A percentile compares a stretch with the other conserved stretches of the same genome.
Evolutionary conservation across 805 yeast species (phyloP).

Genomic region (Cyberlindnera xylosilytica): DNA sequence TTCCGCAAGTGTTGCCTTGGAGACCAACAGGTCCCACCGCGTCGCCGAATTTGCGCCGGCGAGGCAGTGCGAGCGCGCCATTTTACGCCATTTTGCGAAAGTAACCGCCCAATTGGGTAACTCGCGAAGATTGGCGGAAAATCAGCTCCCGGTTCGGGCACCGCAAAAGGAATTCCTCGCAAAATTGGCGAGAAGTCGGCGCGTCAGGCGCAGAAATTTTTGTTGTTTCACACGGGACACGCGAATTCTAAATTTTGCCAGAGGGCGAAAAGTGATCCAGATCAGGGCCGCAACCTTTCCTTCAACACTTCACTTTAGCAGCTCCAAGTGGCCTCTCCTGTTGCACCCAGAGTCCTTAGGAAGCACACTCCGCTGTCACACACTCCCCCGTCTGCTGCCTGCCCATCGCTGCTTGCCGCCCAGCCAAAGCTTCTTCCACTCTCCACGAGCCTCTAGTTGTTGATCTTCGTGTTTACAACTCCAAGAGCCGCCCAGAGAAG

Average conservation of each 20-base stretch:
- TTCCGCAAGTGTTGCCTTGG: too few species aligned
- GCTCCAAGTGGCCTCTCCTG: background rate
- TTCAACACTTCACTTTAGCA: background rate
- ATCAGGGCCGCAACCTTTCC: slow-evolving; percentile 13
- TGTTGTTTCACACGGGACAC: slow-evolving; percentile 2
- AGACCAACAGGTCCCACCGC: background rate
- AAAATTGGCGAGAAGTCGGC: background rate
- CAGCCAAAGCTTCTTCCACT: background rate
- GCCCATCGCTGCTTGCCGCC: background rate
- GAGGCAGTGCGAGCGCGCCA: background rate
- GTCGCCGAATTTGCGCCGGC: background rate
- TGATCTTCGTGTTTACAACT: slow-evolving; percentile 1
- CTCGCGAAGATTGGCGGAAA: background rate
- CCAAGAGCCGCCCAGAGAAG: background rate
- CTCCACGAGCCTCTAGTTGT: background rate
- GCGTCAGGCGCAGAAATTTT: slow-evolving; percentile 1
- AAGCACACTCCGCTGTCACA: background rate
- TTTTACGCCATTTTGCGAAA: too few species aligned
- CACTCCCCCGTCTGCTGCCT: background rate
- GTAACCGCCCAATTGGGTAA: background rate
- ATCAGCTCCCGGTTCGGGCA: background rate
- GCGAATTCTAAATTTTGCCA: slow-evolving; percentile 8
- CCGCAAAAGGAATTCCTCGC: background rate
- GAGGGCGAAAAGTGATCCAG: slow-evolving; percentile 11
- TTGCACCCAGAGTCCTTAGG: background rate